Evolutionary conservation across 73 alveolate genomes (phyloP).

Genomic region (Tetrahymena elliotti): DNA sequence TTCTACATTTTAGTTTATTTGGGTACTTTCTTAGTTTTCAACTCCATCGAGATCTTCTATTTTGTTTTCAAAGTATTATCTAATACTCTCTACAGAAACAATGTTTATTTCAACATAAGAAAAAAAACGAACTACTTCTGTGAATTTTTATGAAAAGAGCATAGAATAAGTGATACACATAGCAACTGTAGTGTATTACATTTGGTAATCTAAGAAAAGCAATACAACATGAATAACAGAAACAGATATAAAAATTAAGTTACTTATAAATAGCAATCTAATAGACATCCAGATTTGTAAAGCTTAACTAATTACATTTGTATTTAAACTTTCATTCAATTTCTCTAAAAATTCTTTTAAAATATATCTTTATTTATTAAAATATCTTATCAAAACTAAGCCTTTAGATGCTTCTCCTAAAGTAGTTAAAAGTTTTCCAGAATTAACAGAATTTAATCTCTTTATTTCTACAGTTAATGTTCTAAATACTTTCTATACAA

Average conservation of each 20-base stretch:
- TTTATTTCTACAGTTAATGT: background rate
- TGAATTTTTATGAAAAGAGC: background rate
- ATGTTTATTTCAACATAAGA: conserved; percentile 1
- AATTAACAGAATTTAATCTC: background rate
- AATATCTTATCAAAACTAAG: conserved; percentile 1
- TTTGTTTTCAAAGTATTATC: background rate
- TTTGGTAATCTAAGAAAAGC: background rate
- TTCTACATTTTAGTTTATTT: background rate
- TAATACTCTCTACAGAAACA: conserved; percentile 9
- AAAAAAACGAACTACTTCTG: conserved; percentile 3
- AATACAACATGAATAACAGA: background rate
- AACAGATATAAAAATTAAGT: conserved; percentile 5
- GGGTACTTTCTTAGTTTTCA: background rate
- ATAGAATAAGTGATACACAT: conserved; percentile 3
- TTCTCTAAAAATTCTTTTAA: background rate
- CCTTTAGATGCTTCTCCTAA: conserved; percentile 17
- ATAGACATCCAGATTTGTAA: conserved; percentile 8
- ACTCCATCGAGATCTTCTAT: background rate
- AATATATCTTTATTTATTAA: background rate
- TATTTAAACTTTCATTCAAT: background rate
- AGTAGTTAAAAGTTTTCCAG: background rate
- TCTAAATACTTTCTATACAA: background rate
- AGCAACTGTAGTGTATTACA: background rate
- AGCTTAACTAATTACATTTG: background rate
- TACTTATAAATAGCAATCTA: background rate